Evolutionary conservation across 2,329 filamentous ascomycete genomes (phyloP).

Genomic region (Aspergillus alliaceus): DNA sequence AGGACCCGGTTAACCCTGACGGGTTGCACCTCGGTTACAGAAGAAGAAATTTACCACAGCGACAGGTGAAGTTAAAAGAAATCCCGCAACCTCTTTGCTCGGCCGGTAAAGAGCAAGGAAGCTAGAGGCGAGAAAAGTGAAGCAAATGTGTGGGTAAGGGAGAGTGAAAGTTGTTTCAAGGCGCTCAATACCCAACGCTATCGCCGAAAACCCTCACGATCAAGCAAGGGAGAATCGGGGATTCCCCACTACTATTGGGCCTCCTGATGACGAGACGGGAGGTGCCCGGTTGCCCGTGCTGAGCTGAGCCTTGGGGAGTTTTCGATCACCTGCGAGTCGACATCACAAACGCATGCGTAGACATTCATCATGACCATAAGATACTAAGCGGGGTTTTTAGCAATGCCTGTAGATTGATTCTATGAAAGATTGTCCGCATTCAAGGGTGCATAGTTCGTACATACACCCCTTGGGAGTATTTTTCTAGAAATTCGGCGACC

Average conservation of each 20-base stretch:
- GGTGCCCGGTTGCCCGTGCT: constrained; percentile 3
- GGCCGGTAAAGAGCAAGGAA: background rate
- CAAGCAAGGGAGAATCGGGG: background rate
- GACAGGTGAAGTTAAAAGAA: constrained; percentile 3
- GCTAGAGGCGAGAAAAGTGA: background rate
- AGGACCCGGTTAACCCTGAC: background rate
- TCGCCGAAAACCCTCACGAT: background rate
- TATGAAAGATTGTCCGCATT: background rate
- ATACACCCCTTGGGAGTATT: background rate
- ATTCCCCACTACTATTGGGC: background rate
- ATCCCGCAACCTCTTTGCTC: background rate
- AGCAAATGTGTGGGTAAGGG: background rate
- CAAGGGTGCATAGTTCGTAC: background rate
- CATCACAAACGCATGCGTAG: background rate
- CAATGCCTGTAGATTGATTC: background rate
- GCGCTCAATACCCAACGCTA: background rate
- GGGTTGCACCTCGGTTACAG: background rate
- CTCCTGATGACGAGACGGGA: background rate
- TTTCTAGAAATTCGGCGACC: constrained; percentile 14
- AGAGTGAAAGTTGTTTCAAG: constrained; percentile 1
- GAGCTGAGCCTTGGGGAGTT: background rate
- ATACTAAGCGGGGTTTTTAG: background rate
- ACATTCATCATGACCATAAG: background rate
- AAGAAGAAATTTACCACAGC: background rate
- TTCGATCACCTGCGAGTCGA: background rate